phyloP scores from a whole-genome alignment of 176 grass and related monocot species.

The Rhynchospora pubera region DNA sequence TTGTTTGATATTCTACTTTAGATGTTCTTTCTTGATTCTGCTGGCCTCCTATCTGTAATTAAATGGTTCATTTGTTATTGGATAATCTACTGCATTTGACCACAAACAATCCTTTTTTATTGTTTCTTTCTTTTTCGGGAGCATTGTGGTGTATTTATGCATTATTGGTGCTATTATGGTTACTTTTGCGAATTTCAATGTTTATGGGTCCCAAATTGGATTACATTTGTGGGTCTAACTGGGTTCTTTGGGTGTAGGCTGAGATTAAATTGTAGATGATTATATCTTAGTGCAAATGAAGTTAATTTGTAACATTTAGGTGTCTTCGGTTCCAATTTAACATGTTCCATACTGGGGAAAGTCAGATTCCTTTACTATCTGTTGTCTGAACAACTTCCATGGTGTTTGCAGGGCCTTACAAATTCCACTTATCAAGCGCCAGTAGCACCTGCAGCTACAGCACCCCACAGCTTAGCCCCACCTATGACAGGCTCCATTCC shows the following conservation, averaged over 20 bases:
- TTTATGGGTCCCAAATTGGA: not conserved
- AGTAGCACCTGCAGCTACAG: slow-evolving; percentile 31
- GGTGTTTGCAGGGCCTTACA: slow-evolving; percentile 8
- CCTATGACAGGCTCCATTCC: slow-evolving; percentile 30
- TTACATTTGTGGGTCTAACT: not conserved
- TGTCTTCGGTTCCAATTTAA: not conserved
- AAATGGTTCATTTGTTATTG: not conserved
- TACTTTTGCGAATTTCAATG: not conserved
- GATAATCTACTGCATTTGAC: not conserved
- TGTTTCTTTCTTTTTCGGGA: not conserved
- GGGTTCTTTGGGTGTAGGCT: not conserved
- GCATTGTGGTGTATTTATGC: not conserved
- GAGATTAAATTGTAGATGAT: not conserved
- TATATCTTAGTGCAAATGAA: not conserved
- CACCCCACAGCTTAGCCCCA: slow-evolving; percentile 37
- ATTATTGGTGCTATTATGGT: not conserved
- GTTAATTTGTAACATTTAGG: not conserved
- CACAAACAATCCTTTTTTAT: not conserved
- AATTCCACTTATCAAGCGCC: slow-evolving; percentile 38
- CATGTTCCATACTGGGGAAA: not conserved
- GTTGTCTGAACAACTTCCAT: not conserved
- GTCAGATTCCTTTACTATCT: not conserved
- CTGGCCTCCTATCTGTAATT: slow-evolving; percentile 26
- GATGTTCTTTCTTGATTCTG: slow-evolving; percentile 20
- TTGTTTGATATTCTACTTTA: slow-evolving; percentile 12